Evolutionary conservation across 495 filamentous ascomycete species (phyloP).

Genomic region (Penicillium canescens): DNA sequence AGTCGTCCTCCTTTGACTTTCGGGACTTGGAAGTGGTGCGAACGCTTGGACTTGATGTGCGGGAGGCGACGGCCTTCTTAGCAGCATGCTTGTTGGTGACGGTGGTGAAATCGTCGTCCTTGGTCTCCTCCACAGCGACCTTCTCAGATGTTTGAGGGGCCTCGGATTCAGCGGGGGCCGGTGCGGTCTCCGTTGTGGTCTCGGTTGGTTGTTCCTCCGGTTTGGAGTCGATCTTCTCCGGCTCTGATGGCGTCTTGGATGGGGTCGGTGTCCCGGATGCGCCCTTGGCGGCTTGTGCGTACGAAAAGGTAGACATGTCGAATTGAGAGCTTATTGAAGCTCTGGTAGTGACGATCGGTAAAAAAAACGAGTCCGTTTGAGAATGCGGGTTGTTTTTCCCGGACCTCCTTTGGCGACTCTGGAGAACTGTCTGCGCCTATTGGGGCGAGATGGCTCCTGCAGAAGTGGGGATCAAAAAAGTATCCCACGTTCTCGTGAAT

Average conservation of each 20-base stretch:
- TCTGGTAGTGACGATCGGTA: constrained; percentile 10
- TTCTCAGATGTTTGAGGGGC: constrained; percentile 29
- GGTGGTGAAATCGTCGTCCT: constrained; percentile 35
- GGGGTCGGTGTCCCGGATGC: constrained; percentile 45
- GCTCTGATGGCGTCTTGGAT: constrained; percentile 37
- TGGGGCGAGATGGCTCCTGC: constrained; percentile 28
- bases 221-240: constrained; percentile 28
- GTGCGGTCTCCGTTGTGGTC: constrained; percentile 18
- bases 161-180: constrained; percentile 26
- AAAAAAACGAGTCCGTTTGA: constrained; percentile 16
- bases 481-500: constrained; percentile 33
- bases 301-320: constrained; percentile 66
- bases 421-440: constrained; percentile 23
- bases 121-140: constrained; percentile 20
- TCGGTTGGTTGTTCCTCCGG: constrained; percentile 29
- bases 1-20: constrained; percentile 68
- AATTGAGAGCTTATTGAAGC: constrained; percentile 15
- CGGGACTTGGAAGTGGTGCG: constrained; percentile 57
- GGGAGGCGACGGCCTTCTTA: constrained; percentile 47
- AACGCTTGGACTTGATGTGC: constrained; percentile 67
- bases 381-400: constrained; percentile 26
- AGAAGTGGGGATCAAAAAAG: constrained; percentile 28
- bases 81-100: constrained; percentile 32
- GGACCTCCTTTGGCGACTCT: constrained; percentile 23
- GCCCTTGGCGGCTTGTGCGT: constrained; percentile 92